Evolutionary conservation across 2,329 filamentous ascomycete species (phyloP).

Genomic region (Furcasterigmium sp.): DNA sequence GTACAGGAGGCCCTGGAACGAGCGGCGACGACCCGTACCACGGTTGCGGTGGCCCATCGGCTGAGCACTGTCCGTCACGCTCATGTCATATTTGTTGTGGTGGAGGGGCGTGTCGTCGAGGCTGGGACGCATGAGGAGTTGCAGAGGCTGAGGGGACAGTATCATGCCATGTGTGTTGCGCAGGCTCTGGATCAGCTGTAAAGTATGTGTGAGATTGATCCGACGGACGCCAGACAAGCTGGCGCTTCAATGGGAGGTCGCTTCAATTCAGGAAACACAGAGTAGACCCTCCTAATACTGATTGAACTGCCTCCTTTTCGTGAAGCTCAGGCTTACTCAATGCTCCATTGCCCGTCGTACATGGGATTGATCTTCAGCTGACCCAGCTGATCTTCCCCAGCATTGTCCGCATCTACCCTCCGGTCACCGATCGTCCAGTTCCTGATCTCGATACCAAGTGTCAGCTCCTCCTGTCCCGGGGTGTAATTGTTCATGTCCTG

Average conservation of each 20-base stretch:
- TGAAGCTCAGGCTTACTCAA: background rate
- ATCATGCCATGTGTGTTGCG: slow-evolving; percentile 43
- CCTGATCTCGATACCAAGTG: slow-evolving; percentile 1
- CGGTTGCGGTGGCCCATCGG: slow-evolving; percentile 61
- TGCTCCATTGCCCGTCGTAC: slow-evolving; percentile 1
- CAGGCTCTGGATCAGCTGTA: slow-evolving; percentile 35
- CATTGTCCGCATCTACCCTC: background rate
- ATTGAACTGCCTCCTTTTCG: no score
- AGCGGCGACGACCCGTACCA: slow-evolving; percentile 30
- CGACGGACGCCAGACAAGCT: no score
- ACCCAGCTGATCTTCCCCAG: slow-evolving; percentile 1
- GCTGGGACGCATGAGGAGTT: background rate
- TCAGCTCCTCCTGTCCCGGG: slow-evolving; percentile 4
- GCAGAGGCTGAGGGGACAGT: background rate
- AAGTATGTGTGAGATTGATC: no score
- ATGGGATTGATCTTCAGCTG: slow-evolving; percentile 4
- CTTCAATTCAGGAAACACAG: no score
- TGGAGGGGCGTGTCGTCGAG: slow-evolving; percentile 31
- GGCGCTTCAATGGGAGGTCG: no score
- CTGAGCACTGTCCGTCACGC: slow-evolving; percentile 27
- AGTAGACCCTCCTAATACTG: no score
- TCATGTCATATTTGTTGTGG: slow-evolving; percentile 30
- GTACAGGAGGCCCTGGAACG: slow-evolving; percentile 58
- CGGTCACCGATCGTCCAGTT: slow-evolving; percentile 5
- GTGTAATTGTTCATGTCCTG: slow-evolving; percentile 4